Evolutionary conservation across 345 rosid genomes (phyloP), one percentile per base, ranked within the genome.

Genomic region (Aethionema arabicum): DNA sequence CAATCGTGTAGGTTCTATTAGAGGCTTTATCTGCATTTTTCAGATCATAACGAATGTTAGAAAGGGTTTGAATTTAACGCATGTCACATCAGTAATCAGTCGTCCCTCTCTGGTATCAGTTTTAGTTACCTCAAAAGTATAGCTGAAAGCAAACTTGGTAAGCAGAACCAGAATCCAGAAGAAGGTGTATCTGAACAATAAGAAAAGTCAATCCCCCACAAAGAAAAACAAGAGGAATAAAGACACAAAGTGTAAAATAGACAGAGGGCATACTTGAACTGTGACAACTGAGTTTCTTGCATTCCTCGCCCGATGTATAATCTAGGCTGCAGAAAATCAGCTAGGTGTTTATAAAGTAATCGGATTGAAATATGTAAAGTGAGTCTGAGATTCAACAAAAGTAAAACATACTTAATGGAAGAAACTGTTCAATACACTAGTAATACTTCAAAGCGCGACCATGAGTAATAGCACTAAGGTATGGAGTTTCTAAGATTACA

Each of bases 211-310:
- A 31, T 29, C 42, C 27, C 32, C 36, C 53, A 40, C 30, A 39
- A 58, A 42, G 9, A 32, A 5, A 48, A 46, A 59, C 33, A 41
- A 45, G 43, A 27, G 55, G 31, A 33, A 53, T 48, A 63, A 56
- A 47, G n/a, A 11, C 56, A 76, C 40, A 46, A 41, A 67, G 64
- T 49, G 64, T 3, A 56, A 63, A 32, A 58, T 45, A 61, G 64
- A 51, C 38, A 69, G 10, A 49, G 37, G 47, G 36, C 63, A 56
- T 92, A 92, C 98, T 89, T 92, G 84, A 89, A 76, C 54, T 79
- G 80, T 10, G 96, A 86, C 63, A 92, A 63, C 76, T 89, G 96
- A 52, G 89, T 85, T 80, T 92, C 98, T 73, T 92, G 98, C 93
- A 92, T 79, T 72, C 98, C 98, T 51, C 91, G 82, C 59, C 98